A percentile compares a stretch with the other conserved stretches of the same genome.
Conservation (phyloP, 2,329 filamentous ascomycete genomes). For the Fusarium graminum region DNA sequence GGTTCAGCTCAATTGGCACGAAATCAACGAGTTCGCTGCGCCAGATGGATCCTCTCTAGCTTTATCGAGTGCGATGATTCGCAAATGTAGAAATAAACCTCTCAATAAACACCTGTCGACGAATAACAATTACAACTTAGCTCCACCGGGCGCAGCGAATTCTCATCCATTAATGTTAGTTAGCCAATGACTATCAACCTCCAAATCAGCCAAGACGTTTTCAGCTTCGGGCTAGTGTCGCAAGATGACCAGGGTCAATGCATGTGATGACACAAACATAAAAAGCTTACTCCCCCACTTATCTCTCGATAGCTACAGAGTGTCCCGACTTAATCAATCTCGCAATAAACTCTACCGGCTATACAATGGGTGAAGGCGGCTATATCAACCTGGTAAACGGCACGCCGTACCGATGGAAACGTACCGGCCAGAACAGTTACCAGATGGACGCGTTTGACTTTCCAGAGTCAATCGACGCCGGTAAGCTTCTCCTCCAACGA, state of each 20-base stretch:
- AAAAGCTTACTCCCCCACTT: constrained; percentile 5
- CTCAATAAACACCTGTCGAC: background rate
- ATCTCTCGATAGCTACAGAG: background rate
- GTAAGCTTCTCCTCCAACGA: background rate
- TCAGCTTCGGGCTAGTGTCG: constrained; percentile 5
- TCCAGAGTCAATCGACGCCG: constrained; percentile 14
- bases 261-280: constrained; percentile 7
- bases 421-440: constrained; percentile 10
- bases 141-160: background rate
- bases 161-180: too few species aligned
- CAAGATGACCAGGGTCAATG: background rate
- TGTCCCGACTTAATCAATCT: background rate
- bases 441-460: constrained; percentile 22
- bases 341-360: background rate
- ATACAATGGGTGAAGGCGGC: constrained; percentile 18
- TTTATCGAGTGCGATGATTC: background rate
- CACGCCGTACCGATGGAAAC: constrained; percentile 28
- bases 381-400: constrained; percentile 13
- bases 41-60: background rate
- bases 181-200: background rate
- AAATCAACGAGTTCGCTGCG: background rate
- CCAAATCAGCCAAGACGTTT: background rate
- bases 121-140: background rate
- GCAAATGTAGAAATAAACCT: background rate
- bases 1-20: background rate